Conservation (phyloP, 768 basidiomycete genomes). For the Tylopilus subfusipes region DNA sequence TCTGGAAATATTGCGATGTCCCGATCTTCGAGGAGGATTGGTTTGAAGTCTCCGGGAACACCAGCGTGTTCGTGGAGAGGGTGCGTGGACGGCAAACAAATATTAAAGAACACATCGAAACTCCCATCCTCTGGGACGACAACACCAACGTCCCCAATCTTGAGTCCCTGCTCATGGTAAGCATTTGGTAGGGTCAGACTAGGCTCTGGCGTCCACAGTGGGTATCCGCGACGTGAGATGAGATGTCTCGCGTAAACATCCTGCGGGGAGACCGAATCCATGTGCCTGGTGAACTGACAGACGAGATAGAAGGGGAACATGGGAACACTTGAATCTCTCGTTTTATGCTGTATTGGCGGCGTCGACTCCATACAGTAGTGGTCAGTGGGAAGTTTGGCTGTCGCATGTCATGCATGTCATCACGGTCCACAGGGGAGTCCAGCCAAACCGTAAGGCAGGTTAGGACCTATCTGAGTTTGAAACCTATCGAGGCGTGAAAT, state of each 20-base stretch:
- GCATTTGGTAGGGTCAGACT: not conserved
- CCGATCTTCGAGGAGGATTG: not conserved
- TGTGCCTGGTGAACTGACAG: not conserved
- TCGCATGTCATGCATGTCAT: no score
- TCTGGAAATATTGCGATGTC: not conserved
- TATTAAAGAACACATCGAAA: not conserved
- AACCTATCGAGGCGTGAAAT: no score
- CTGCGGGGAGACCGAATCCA: not conserved
- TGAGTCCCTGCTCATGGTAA: not conserved
- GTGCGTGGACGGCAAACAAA: not conserved
- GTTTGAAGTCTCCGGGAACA: not conserved
- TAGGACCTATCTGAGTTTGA: no score
- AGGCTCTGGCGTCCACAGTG: not conserved
- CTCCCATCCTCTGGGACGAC: not conserved
- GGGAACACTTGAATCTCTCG: no score
- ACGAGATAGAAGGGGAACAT: no score
- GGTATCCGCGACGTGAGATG: constrained; percentile 1
- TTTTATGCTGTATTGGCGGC: no score
- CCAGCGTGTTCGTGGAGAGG: not conserved
- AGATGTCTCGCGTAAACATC: not conserved
- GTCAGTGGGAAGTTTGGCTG: no score
- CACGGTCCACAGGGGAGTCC: no score
- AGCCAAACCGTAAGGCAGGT: no score
- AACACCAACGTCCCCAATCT: not conserved
- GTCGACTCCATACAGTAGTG: no score